A percentile compares a stretch with the other conserved stretches of the same genome.
phyloP scores from a whole-genome alignment of 106 monocot species.

The Chionographis japonica region DNA sequence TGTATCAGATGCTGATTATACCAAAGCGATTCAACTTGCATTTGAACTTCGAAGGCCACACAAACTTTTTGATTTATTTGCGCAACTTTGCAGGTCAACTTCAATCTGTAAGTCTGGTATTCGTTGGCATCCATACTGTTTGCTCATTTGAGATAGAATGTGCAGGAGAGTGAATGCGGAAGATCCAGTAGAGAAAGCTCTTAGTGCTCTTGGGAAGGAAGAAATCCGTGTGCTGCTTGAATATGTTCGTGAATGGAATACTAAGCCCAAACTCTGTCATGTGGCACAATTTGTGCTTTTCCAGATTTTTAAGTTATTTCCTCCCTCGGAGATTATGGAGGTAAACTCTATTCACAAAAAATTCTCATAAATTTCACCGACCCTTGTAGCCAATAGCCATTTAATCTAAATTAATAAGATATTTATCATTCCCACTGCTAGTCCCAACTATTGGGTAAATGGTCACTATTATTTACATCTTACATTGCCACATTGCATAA shows the following conservation, averaged over 20 bases:
- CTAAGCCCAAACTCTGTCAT: constrained; percentile 85
- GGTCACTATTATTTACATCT: too few species aligned
- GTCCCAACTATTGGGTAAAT: too few species aligned
- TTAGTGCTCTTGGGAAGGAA: constrained; percentile 64
- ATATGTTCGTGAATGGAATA: constrained; percentile 95
- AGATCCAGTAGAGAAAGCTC: constrained; percentile 45
- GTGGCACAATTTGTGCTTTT: constrained; percentile 81
- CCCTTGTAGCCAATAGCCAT: too few species aligned
- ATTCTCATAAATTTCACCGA: too few species aligned
- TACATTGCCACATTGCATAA: too few species aligned
- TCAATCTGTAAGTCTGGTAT: constrained; percentile 1
- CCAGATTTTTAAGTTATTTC: constrained; percentile 50
- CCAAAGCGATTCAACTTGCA: constrained; percentile 80
- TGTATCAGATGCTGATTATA: constrained; percentile 67
- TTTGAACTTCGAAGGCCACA: constrained; percentile 90
- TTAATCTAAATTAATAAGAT: too few species aligned
- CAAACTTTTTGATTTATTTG: constrained; percentile 71
- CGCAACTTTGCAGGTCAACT: constrained; percentile 55
- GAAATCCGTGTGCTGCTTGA: constrained; percentile 77
- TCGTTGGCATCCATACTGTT: not conserved
- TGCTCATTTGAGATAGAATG: not conserved
- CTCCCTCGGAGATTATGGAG: constrained; percentile 79
- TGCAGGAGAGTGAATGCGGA: constrained; percentile 50
- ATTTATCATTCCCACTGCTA: too few species aligned
- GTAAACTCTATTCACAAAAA: constrained; percentile 19